Evolutionary conservation across 257 asterid genomes (phyloP).

Genomic region (Prunella vulgaris): DNA sequence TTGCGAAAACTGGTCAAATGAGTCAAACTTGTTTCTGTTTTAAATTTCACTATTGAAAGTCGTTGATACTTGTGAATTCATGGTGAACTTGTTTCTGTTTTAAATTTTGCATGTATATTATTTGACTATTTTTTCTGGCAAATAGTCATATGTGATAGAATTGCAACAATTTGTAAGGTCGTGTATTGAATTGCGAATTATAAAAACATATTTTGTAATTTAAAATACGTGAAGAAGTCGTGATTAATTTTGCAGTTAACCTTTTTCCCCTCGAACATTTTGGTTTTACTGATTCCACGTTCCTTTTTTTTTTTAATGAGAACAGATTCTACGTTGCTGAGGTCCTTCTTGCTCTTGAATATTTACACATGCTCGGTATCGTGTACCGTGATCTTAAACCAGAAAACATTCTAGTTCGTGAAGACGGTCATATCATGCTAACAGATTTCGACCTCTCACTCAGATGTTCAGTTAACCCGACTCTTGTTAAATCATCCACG

Average conservation of each 20-base stretch:
- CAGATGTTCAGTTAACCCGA: conserved; percentile 81
- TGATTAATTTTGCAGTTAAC: not conserved
- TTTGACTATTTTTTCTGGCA: no score
- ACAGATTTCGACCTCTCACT: conserved; percentile 88
- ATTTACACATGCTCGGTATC: conserved; percentile 91
- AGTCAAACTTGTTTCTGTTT: not conserved
- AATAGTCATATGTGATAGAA: no score
- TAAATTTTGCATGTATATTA: no score
- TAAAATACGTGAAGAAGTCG: no score
- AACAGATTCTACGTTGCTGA: conserved; percentile 89
- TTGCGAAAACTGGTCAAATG: not conserved
- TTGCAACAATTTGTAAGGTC: not conserved
- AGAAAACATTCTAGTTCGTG: conserved; percentile 83
- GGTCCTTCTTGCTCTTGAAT: conserved; percentile 89
- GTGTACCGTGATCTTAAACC: conserved; percentile 92
- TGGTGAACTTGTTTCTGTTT: not conserved
- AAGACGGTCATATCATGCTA: conserved; percentile 93
- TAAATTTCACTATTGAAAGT: not conserved
- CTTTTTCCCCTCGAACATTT: not conserved
- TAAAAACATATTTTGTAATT: not conserved
- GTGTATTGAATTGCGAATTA: no score
- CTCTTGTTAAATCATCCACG: conserved; percentile 54
- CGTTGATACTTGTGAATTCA: not conserved
- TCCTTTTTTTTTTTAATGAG: not conserved
- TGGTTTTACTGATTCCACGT: not conserved